phyloP scores from a whole-genome alignment of 108 stramenopile species.

The Asterionellopsis glacialis region DNA sequence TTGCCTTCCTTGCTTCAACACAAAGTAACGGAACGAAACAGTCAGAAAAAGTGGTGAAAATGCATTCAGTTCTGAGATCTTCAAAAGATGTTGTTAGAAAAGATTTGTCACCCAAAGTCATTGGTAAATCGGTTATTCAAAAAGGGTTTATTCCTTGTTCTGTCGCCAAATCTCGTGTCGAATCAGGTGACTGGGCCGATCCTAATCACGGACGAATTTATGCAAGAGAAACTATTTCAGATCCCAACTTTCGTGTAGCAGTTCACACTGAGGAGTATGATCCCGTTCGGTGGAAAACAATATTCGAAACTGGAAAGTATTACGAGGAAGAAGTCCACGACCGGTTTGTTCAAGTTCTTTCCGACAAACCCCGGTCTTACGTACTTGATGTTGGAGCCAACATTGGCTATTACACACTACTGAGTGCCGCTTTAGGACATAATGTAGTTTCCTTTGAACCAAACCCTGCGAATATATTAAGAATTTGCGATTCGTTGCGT shows the following conservation, averaged over 20 bases:
- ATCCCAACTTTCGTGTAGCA: constrained; percentile 8
- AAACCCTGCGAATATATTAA: constrained; percentile 44
- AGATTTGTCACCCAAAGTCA: too few relatives aligned
- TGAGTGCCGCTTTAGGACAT: constrained; percentile 35
- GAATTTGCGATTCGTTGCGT: constrained; percentile 45
- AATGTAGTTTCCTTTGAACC: constrained; percentile 49
- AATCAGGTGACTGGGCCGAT: not conserved
- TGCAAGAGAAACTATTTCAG: not conserved
- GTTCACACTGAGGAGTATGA: constrained; percentile 18
- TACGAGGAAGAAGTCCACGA: constrained; percentile 39
- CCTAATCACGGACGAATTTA: constrained; percentile 5
- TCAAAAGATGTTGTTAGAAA: too few relatives aligned
- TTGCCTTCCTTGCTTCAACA: too few relatives aligned
- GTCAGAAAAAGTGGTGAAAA: too few relatives aligned
- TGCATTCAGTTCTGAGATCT: too few relatives aligned
- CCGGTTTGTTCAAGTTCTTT: constrained; percentile 14
- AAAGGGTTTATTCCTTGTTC: not conserved
- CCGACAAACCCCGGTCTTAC: not conserved
- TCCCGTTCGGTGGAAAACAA: constrained; percentile 26
- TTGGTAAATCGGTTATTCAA: not conserved
- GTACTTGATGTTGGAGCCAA: constrained; percentile 52
- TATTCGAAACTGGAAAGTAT: constrained; percentile 39
- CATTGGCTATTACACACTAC: constrained; percentile 49
- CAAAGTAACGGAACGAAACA: too few relatives aligned
- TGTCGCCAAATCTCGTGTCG: not conserved